Percentiles rank a stretch among this genome's conserved stretches.
Conservation (phyloP, 768 basidiomycete species). For the Mycena rosella region DNA sequence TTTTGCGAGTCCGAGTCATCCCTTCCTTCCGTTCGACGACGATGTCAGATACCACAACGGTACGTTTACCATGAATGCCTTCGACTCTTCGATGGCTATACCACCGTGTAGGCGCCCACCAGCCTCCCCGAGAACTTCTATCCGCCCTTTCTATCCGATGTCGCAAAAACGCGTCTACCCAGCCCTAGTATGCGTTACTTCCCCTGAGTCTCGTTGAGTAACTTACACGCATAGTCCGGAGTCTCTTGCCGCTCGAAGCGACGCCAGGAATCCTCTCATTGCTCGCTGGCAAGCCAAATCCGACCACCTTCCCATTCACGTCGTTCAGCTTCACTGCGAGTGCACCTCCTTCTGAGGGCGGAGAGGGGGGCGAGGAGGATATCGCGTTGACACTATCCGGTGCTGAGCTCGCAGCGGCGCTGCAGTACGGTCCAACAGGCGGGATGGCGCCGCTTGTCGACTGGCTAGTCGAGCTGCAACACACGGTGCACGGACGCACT, state of each 20-base stretch:
- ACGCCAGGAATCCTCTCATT: slow-evolving; percentile 84
- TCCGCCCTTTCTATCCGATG: slow-evolving; percentile 67
- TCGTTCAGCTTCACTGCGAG: slow-evolving; percentile 76
- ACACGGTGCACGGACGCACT: slow-evolving; percentile 72
- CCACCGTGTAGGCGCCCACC: slow-evolving; percentile 1
- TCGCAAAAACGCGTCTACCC: slow-evolving; percentile 72
- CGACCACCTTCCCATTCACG: slow-evolving; percentile 91
- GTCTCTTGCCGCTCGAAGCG: slow-evolving; percentile 84
- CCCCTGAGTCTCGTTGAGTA: neutral
- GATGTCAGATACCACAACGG: neutral
- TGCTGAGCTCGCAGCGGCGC: slow-evolving; percentile 69
- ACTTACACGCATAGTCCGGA: slow-evolving; percentile 60
- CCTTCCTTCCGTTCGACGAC: too few species aligned
- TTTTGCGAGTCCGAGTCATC: too few species aligned
- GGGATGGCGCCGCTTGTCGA: slow-evolving; percentile 74
- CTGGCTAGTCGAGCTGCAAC: slow-evolving; percentile 83
- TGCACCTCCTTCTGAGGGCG: slow-evolving; percentile 55
- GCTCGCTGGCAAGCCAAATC: slow-evolving; percentile 93
- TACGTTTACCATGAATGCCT: neutral
- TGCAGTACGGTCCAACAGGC: slow-evolving; percentile 84
- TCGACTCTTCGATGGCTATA: neutral
- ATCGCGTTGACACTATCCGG: slow-evolving; percentile 66
- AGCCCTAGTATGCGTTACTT: slow-evolving; percentile 67
- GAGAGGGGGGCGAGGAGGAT: slow-evolving; percentile 47
- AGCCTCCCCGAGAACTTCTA: slow-evolving; percentile 69